A percentile compares a stretch with the other conserved stretches of the same genome.
Evolutionary conservation across 352 stramenopile species (phyloP).

Genomic region (Blastocystis sp.): DNA sequence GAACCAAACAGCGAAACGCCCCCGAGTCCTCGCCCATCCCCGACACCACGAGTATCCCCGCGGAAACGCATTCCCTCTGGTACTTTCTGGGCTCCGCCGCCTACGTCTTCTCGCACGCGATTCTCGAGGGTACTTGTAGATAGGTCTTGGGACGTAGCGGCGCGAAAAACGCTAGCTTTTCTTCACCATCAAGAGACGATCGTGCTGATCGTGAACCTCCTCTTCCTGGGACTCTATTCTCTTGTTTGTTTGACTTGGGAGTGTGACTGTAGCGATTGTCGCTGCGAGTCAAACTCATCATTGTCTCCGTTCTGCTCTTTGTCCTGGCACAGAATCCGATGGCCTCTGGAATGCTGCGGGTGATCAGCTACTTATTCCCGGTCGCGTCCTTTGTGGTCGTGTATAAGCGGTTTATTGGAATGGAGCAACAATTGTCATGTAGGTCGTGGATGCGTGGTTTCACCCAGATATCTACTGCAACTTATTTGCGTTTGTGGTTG

Average conservation of each 20-base stretch:
- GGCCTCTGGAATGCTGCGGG: not conserved
- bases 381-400: not conserved
- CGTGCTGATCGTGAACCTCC: not conserved
- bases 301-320: not conserved
- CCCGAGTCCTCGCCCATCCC: too few species aligned
- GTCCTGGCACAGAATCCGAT: not conserved
- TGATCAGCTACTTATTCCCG: not conserved
- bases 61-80: too few species aligned
- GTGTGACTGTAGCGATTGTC: not conserved
- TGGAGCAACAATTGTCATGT: not conserved
- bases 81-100: too few species aligned
- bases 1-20: too few species aligned
- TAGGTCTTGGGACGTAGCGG: too few species aligned
- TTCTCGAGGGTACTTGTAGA: too few species aligned
- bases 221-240: not conserved
- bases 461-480: not conserved
- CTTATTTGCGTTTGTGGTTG: not conserved
- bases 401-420: constrained; percentile 4
- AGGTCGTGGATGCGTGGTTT: not conserved
- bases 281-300: not conserved
- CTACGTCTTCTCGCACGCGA: too few species aligned
- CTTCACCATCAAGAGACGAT: not conserved
- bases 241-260: not conserved
- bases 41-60: too few species aligned
- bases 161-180: not conserved